Base-by-base conservation (phyloP, 352 stramenopile species). In the Globisporangium paddicum region DNA sequence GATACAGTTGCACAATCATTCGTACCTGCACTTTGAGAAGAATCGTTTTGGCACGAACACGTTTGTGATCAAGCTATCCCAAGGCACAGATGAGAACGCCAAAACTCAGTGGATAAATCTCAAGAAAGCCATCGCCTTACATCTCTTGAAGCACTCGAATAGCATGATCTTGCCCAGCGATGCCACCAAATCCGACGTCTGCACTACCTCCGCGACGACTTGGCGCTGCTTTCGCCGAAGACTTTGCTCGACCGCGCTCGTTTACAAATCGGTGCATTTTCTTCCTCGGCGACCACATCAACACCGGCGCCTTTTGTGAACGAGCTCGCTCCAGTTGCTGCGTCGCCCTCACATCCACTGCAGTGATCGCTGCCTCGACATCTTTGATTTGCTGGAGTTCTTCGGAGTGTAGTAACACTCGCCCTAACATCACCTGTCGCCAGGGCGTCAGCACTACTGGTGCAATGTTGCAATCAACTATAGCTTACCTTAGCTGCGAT, bases 381-480 rank as follows among this genome's bases (percentile, higher is more conserved):
- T 23, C 45, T 35, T 51, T 16, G 14, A 51, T 51, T 28, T 51
- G 13, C 26, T 51, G 45, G 25, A 51, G 45, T 21, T 51, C 45
- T 14, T 51, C 23, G 6, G 23, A 51, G n/a, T 51, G 23, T 6
- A 35, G 6, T 7, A 51, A 6, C 14, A 51, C 45, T 51, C 5
- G 45, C 34, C 45, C 45, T 13, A 35, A 25, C 23, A 51, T 51
- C 8, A 34, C 14, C 45, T 51, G 14, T 13, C 9, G 5, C 25
- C 13, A 14, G 9, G 34, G 11, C 23, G 23, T 51, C 11, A 51
- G 25, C 16, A 9, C 8, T n/a, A 10, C 23, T 28, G 9, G 10
- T 19, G 14, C 25, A 50, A 13, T 10, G 14, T n/a, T n/a, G 28
- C 28, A 32, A 32, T 3, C 19, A 19, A 23, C 42, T 32, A 13